A percentile compares a stretch with the other conserved stretches of the same genome.
phyloP scores from a whole-genome alignment of 1,284 basidiomycete species.

The Somion occarium region DNA sequence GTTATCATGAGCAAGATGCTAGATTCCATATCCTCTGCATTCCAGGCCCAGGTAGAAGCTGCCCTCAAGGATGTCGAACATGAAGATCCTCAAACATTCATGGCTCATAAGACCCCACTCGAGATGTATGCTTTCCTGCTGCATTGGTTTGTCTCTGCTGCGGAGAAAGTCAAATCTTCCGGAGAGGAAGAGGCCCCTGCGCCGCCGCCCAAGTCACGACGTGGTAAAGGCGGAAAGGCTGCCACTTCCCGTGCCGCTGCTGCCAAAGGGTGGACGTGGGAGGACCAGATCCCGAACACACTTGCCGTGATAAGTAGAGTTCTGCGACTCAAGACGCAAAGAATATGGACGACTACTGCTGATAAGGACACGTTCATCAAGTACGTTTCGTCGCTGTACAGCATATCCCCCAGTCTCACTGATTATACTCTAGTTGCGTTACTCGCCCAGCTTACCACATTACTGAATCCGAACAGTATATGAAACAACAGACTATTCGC shows the following conservation, averaged over 20 bases:
- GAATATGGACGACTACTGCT: constrained; percentile 83
- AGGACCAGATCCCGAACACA: constrained; percentile 67
- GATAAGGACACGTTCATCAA: constrained; percentile 83
- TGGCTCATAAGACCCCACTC: constrained; percentile 66
- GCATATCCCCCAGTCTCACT: constrained; percentile 1
- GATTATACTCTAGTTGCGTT: constrained; percentile 58
- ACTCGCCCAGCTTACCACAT: constrained; percentile 85
- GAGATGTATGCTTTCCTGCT: constrained; percentile 89
- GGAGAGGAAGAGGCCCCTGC: constrained; percentile 44
- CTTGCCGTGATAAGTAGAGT: constrained; percentile 70
- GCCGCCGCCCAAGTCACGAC: constrained; percentile 42
- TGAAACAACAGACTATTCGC: constrained; percentile 76
- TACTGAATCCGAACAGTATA: constrained; percentile 82
- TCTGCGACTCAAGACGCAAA: constrained; percentile 69
- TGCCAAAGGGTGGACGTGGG: constrained; percentile 69
- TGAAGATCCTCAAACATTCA: constrained; percentile 66
- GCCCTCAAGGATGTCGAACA: constrained; percentile 62
- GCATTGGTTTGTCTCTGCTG: constrained; percentile 77
- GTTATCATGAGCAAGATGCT: constrained; percentile 71
- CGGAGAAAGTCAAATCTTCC: constrained; percentile 66
- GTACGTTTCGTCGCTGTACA: constrained; percentile 37
- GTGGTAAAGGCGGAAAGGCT: constrained; percentile 59
- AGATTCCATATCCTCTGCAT: constrained; percentile 71
- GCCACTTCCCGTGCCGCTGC: constrained; percentile 33
- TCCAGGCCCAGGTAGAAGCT: constrained; percentile 66